Conservation (phyloP, 208 protist species). For the Trypanosoma theileri region DNA sequence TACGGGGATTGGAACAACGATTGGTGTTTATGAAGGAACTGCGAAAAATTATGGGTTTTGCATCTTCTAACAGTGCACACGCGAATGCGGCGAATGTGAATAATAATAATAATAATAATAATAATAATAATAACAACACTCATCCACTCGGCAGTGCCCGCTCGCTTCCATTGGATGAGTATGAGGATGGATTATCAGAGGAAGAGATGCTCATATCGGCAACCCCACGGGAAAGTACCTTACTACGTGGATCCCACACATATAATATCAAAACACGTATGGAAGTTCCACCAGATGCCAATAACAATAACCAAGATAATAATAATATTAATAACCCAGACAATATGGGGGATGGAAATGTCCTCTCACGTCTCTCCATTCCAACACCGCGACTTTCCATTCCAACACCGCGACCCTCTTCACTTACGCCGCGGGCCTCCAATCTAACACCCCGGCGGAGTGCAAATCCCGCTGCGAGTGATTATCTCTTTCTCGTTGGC, state of each 20-base stretch:
- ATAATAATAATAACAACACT: not conserved
- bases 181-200: constrained; percentile 12
- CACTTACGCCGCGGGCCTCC: constrained; percentile 12
- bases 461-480: constrained; percentile 27
- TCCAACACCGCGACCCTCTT: not conserved
- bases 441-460: constrained; percentile 27
- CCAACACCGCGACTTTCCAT: not conserved
- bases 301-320: not conserved
- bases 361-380: not conserved
- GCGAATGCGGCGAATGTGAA: not conserved
- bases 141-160: not conserved
- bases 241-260: constrained; percentile 25
- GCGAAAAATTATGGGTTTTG: constrained; percentile 30
- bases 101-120: not conserved
- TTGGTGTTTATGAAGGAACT: constrained; percentile 37
- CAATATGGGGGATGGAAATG: not conserved
- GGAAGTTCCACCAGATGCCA: constrained; percentile 8
- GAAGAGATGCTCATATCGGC: constrained; percentile 4
- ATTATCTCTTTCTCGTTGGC: constrained; percentile 62
- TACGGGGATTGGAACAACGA: constrained; percentile 51
- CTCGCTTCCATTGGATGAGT: not conserved
- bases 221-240: constrained; percentile 22
- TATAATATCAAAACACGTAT: constrained; percentile 31
- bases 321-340: not conserved
- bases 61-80: not conserved